Evolutionary conservation across 371 early-diverging fungal species (phyloP), one percentile per base, ranked within the genome.

Genomic region (Batrachochytrium dendrobatidis): DNA sequence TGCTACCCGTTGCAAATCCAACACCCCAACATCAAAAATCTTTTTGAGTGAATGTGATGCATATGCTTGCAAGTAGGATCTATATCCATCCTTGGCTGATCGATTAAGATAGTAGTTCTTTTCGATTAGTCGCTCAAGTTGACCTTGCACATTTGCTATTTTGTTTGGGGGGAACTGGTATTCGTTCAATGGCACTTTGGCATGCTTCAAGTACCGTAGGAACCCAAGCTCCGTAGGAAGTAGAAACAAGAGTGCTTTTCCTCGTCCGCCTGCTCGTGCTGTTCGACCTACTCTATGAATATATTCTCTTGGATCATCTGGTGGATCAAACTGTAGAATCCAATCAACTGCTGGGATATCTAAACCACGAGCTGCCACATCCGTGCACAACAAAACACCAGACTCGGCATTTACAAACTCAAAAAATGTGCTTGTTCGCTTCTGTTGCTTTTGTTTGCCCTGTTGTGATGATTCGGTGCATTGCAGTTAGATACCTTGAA

Each of bases 281-380:
- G 99, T 99, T 62, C 99, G 86, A 25, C 99, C 99, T 25, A 98
- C 96, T 65, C 99, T 88, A 70, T 99, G 99, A 63, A 98, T 95
- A 71, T 98, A 99, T 67, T 97, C 95, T 55, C 70, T 68, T 55
- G 92, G 91, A 78, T 93, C 97, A 87, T 94, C 92, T 65, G 99
- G 98, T 20, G 98, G 92, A 75, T 99, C 99, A 71, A 85, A 99
- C 73, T 99, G 99, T 60, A 99, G 87, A 63, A 99, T 94, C 90
- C 94, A 91, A 69, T 98, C 98, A 18, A 99, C 98, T 15, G 89
- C 85, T 31, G 97, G 93, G 63, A 99, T 94, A 76, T 99, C 99
- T 30, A 99, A 76, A 1, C 99, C 99, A 75, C 99, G 84, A 3
- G 99, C 96, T 28, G 96, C 98, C 29, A 99, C 94, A 69, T 99